Conservation (phyloP, 495 filamentous ascomycete species). For the Penicillium cosmopolitanum region DNA sequence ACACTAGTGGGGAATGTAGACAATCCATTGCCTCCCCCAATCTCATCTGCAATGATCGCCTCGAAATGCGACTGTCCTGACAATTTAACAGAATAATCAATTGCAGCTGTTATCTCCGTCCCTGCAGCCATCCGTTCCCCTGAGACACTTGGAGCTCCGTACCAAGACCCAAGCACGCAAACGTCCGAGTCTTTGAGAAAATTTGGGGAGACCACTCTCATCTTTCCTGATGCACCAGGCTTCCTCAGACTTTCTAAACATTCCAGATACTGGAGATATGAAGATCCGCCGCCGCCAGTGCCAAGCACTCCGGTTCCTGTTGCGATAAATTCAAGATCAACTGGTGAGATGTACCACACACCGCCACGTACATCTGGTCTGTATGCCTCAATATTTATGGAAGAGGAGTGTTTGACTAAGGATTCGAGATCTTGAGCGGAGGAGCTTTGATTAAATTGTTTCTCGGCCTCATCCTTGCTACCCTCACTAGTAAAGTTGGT, state of each 20-base stretch:
- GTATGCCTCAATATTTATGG: conserved; percentile 51
- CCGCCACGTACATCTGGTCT: conserved; percentile 52
- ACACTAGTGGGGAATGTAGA: conserved; percentile 34
- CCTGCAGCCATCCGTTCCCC: conserved; percentile 34
- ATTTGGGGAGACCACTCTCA: conserved; percentile 24
- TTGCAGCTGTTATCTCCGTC: conserved; percentile 32
- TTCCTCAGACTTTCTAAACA: conserved; percentile 23
- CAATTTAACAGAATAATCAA: conserved; percentile 32
- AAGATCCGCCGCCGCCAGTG: conserved; percentile 29
- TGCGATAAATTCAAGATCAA: conserved; percentile 33
- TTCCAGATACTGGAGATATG: conserved; percentile 25
- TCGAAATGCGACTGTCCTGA: conserved; percentile 31
- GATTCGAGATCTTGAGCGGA: conserved; percentile 7
- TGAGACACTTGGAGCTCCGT: conserved; percentile 28
- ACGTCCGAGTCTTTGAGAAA: conserved; percentile 25
- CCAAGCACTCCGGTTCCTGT: conserved; percentile 28
- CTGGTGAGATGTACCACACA: conserved; percentile 28
- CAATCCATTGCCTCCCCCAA: conserved; percentile 45
- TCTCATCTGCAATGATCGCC: conserved; percentile 35
- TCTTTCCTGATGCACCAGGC: conserved; percentile 15
- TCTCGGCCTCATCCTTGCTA: conserved; percentile 14
- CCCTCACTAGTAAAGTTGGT: neutral
- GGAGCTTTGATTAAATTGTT: conserved; percentile 6
- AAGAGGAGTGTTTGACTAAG: conserved; percentile 9
- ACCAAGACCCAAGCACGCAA: conserved; percentile 29